Conservation (phyloP, 805 yeast genomes). For the Metschnikowia anglica region DNA sequence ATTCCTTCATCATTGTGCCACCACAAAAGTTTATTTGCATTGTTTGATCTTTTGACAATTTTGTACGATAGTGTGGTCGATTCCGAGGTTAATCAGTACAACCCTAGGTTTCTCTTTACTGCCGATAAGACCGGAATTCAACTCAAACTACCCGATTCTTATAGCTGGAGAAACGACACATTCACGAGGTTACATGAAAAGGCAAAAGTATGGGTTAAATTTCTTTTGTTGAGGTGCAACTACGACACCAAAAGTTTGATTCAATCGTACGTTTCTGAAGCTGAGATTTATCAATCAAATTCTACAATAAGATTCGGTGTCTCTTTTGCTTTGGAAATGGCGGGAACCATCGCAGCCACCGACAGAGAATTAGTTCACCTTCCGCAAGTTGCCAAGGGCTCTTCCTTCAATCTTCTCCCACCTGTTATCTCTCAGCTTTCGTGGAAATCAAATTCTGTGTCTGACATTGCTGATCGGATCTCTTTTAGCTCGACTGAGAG, state of each 20-base stretch:
- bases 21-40: slow-evolving; percentile 65
- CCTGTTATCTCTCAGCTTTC: slow-evolving; percentile 74
- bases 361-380: slow-evolving; percentile 65
- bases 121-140: slow-evolving; percentile 45
- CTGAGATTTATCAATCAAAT: slow-evolving; percentile 21
- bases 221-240: slow-evolving; percentile 56
- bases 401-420: slow-evolving; percentile 58
- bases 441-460: slow-evolving; percentile 54
- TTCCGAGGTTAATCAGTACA: slow-evolving; percentile 79
- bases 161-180: slow-evolving; percentile 71
- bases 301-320: slow-evolving; percentile 67
- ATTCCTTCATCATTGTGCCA: slow-evolving; percentile 82
- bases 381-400: slow-evolving; percentile 31
- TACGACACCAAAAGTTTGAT: slow-evolving; percentile 77
- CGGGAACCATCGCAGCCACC: slow-evolving; percentile 64
- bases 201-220: slow-evolving; percentile 67
- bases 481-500: slow-evolving; percentile 30
- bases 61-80: slow-evolving; percentile 79
- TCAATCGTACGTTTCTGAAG: slow-evolving; percentile 65
- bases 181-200: slow-evolving; percentile 55
- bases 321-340: slow-evolving; percentile 87
- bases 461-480: slow-evolving; percentile 32
- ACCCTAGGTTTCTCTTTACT: slow-evolving; percentile 71
- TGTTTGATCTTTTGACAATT: slow-evolving; percentile 76
- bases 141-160: slow-evolving; percentile 69